phyloP scores from a whole-genome alignment of 768 basidiomycete species.

The Suillus subalutaceus region DNA sequence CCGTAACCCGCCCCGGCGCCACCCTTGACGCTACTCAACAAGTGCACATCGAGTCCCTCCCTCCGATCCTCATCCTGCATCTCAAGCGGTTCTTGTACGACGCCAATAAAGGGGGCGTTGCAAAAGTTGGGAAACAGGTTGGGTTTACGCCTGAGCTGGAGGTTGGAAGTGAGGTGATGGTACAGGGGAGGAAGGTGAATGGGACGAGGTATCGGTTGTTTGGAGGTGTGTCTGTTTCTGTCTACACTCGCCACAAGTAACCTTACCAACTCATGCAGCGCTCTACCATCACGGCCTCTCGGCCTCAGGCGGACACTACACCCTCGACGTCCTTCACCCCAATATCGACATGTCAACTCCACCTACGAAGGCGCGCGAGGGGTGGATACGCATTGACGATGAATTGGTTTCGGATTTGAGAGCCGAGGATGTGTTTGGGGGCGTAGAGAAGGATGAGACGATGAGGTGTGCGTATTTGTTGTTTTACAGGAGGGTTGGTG shows the following conservation, averaged over 20 bases:
- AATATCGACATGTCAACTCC: slow-evolving; percentile 50
- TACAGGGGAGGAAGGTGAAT: slow-evolving; percentile 49
- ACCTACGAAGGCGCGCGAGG: slow-evolving; percentile 47
- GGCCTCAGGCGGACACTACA: slow-evolving; percentile 94
- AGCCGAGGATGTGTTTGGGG: slow-evolving; percentile 70
- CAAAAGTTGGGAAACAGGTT: slow-evolving; percentile 85
- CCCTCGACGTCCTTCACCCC: slow-evolving; percentile 84
- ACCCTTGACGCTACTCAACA: slow-evolving; percentile 75
- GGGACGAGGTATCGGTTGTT: slow-evolving; percentile 77
- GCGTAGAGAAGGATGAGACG: slow-evolving; percentile 49
- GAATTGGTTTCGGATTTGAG: slow-evolving; percentile 79
- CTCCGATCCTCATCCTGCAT: slow-evolving; percentile 84
- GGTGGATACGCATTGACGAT: slow-evolving; percentile 95
- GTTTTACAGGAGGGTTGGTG: slow-evolving; percentile 72
- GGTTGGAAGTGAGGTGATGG: slow-evolving; percentile 69
- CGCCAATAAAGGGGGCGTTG: slow-evolving; percentile 68
- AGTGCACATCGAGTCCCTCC: slow-evolving; percentile 79
- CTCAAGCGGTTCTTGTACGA: slow-evolving; percentile 93
- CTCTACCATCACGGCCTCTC: slow-evolving; percentile 93
- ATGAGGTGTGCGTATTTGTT: slow-evolving; percentile 79
- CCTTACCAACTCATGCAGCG: slow-evolving; percentile 36
- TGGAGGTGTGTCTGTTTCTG: slow-evolving; percentile 56
- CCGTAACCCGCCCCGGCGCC: slow-evolving; percentile 54
- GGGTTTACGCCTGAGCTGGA: slow-evolving; percentile 78
- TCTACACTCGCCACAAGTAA: background rate